Percentiles rank a stretch among this genome's conserved stretches.
Conservation (phyloP, 805 yeast genomes). For the Sungouiozyma ichnusensis region DNA sequence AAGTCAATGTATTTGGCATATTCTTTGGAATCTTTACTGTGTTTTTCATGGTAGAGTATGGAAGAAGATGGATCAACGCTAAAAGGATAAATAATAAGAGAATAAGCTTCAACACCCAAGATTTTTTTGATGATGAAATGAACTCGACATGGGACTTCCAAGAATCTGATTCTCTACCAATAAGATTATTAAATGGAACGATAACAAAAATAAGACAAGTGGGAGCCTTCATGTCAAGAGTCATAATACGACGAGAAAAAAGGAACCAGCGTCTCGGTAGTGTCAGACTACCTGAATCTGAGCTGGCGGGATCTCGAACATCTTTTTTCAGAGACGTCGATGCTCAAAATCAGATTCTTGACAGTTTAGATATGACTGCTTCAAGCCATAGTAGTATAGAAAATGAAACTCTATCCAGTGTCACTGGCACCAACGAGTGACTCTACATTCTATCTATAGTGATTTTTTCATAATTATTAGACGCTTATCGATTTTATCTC, state of each 20-base stretch:
- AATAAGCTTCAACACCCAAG: not conserved
- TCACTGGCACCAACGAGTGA: not conserved
- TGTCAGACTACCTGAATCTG: not conserved
- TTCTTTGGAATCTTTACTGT: conserved; percentile 42
- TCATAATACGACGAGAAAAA: not conserved
- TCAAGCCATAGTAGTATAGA: conserved; percentile 8
- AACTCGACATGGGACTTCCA: conserved; percentile 23
- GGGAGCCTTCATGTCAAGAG: not conserved
- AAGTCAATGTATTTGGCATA: conserved; percentile 55
- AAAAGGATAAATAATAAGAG: not conserved
- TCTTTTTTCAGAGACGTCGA: conserved; percentile 32
- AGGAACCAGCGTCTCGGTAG: not conserved
- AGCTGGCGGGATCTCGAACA: conserved; percentile 10
- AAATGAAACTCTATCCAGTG: not conserved
- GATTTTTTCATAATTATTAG: no score
- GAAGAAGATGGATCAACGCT: conserved; percentile 28
- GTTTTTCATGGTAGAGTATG: conserved; percentile 31
- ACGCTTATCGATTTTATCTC: no score
- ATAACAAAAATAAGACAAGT: not conserved
- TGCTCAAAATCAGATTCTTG: conserved; percentile 32
- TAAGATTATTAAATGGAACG: not conserved
- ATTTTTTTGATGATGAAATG: not conserved
- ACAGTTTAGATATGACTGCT: conserved; percentile 27
- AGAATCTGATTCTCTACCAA: conserved; percentile 14
- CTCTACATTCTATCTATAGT: no score